Percentiles rank a stretch among this genome's conserved stretches.
These are phyloP conservation scores for Cercospora nicotianae DNA, from an alignment of 2,329 filamentous ascomycete genomes.

Conservation along the genomic window DNA sequence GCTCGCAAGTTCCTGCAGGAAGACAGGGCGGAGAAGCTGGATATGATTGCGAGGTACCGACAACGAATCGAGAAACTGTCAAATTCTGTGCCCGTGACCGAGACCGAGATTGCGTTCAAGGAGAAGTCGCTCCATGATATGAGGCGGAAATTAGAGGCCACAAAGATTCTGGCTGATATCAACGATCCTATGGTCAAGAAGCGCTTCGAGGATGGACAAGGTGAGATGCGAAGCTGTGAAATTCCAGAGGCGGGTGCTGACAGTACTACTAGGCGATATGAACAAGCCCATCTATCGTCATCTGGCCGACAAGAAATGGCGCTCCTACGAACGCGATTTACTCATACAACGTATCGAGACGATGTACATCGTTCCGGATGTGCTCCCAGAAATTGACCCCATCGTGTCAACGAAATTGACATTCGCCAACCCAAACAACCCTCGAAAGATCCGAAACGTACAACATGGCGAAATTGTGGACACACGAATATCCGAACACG, in stretches of 20 bases:
- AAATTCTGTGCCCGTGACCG: conserved; percentile 44
- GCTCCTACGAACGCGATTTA: conserved; percentile 73
- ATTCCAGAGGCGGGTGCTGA: background rate
- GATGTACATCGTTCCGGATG: conserved; percentile 83
- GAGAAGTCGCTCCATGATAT: conserved; percentile 68
- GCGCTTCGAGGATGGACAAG: conserved; percentile 85
- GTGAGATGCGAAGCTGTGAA: conserved; percentile 49
- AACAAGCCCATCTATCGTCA: conserved; percentile 92
- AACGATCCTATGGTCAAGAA: conserved; percentile 94
- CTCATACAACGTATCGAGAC: conserved; percentile 83
- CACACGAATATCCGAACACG: conserved; percentile 68
- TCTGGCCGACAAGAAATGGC: conserved; percentile 86
- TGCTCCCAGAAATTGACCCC: conserved; percentile 77
- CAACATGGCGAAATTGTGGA: conserved; percentile 77
- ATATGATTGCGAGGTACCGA: conserved; percentile 66
- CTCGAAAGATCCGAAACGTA: conserved; percentile 53
- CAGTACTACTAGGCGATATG: conserved; percentile 71
- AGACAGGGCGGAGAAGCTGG: conserved; percentile 79
- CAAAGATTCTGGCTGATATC: conserved; percentile 90
- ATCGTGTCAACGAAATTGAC: conserved; percentile 76
- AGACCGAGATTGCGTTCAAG: conserved; percentile 48
- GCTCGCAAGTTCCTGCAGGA: conserved; percentile 77
- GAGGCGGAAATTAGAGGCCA: conserved; percentile 67
- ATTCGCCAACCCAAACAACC: conserved; percentile 56
- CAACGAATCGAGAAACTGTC: conserved; percentile 68